Evolutionary conservation across 768 basidiomycete genomes (phyloP).

Genomic region (Mycena indigotica): DNA sequence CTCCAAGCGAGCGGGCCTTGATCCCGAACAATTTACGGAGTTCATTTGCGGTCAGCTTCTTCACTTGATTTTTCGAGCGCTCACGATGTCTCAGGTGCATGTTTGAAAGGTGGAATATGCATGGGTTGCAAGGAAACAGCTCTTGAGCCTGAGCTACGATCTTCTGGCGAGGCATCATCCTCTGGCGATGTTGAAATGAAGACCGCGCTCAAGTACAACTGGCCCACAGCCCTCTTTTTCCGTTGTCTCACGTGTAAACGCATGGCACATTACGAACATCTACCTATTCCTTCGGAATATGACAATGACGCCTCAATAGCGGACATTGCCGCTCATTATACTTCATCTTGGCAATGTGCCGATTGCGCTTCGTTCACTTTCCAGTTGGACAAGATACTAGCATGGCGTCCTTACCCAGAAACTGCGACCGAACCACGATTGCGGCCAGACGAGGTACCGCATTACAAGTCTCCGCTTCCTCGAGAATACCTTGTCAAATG

Average conservation of each 20-base stretch:
- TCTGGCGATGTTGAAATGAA: constrained; percentile 38
- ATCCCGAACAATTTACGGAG: constrained; percentile 65
- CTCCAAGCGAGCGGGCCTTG: constrained; percentile 49
- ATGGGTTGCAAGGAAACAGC: constrained; percentile 70
- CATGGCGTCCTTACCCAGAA: constrained; percentile 84
- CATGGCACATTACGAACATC: constrained; percentile 77
- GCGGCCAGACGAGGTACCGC: constrained; percentile 40
- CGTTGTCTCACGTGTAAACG: constrained; percentile 85
- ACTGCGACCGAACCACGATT: constrained; percentile 57
- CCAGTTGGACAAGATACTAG: constrained; percentile 80
- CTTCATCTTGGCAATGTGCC: constrained; percentile 67
- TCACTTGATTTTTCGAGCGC: not conserved
- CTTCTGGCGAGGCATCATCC: constrained; percentile 6
- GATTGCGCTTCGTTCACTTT: constrained; percentile 78
- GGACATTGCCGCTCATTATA: constrained; percentile 66
- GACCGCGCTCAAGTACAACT: constrained; percentile 19
- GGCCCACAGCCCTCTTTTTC: constrained; percentile 62
- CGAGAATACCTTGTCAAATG: constrained; percentile 95
- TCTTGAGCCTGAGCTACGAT: constrained; percentile 45
- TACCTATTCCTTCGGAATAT: constrained; percentile 49
- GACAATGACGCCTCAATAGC: constrained; percentile 35
- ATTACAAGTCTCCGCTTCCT: constrained; percentile 67
- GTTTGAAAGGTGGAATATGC: constrained; percentile 77
- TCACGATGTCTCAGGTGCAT: constrained; percentile 41
- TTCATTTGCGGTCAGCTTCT: constrained; percentile 64